Base-by-base conservation (phyloP, 139 green algal genomes). In the Chlorella sp. region DNA sequence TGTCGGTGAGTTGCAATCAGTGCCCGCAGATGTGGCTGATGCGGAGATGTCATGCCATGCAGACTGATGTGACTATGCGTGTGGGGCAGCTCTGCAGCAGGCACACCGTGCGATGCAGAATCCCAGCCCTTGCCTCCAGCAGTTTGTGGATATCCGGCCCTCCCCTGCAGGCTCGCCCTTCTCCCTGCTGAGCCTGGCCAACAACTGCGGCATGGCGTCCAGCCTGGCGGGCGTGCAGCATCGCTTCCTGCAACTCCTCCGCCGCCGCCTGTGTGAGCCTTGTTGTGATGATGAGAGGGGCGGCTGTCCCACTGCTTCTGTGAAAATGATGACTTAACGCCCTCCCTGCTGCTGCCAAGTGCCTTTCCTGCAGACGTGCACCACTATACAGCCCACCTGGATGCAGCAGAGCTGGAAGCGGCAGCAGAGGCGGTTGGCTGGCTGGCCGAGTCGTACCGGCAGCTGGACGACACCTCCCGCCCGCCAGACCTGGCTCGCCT, bases 171-270 rank as follows among this genome's bases (percentile, higher is more conserved):
- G 90, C 30, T 78, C 90, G n/a, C 92, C 92, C 16, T 92, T 92
- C 72, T 93, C 91, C 0, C 82, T 96, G 65, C 88, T 95, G 28
- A 93, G 90, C 60, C 86, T 97, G 44, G 85, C 91, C 75, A 98
- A 97, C 92, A 97, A 95, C 88, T 94, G 89, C 81, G 92, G 89
- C 80, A 91, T 97, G 30, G 84, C 85, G 7, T 41, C 65, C 71
- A 95, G 89, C 30, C 93, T 97, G 55, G 62, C 1, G 2, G 85
- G 74, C 67, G 94, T 97, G 86, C 80, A 85, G 36, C 82, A 91
- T 15, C 88, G 94, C 21, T 96, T 96, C 60, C 65, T 89, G 26
- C 94, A 93, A 81, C 89, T 96, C 15, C 91, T 89, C 81, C 75
- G 80, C 15, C 85, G 81, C 78, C 39, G 60, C 23, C 57, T 88